phyloP scores from a whole-genome alignment of 306 rosid species.

The Pterocarpus santalinus region DNA sequence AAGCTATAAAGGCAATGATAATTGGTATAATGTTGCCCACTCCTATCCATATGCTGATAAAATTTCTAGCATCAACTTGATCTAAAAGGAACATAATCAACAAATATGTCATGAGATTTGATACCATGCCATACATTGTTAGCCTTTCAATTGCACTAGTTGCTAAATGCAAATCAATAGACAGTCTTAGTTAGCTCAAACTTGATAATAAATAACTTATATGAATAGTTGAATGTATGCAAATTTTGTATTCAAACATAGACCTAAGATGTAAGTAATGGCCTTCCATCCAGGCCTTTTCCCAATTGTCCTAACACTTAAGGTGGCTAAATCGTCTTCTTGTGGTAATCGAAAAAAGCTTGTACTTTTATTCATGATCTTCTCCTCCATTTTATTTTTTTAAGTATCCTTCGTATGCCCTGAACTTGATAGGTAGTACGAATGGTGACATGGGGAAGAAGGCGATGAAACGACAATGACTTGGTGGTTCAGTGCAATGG shows the following conservation, averaged over 20 bases:
- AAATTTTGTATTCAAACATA: background rate
- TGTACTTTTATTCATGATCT: no score
- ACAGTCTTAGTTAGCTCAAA: no score
- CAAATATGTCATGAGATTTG: conserved; percentile 49
- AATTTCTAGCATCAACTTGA: conserved; percentile 50
- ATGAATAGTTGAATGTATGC: no score
- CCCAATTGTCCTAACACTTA: background rate
- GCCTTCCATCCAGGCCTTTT: conserved; percentile 44
- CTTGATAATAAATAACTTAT: no score
- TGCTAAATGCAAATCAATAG: conserved; percentile 17
- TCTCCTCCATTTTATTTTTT: no score
- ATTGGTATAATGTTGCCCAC: conserved; percentile 24
- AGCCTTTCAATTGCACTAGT: conserved; percentile 46
- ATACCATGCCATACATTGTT: conserved; percentile 32
- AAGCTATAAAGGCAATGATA: conserved; percentile 45
- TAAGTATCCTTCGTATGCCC: no score
- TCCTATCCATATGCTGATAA: conserved; percentile 14
- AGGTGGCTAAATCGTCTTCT: background rate
- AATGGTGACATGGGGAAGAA: no score
- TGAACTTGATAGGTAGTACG: no score
- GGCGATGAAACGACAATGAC: no score
- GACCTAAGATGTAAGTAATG: conserved; percentile 42
- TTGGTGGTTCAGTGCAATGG: no score
- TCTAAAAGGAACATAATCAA: conserved; percentile 37
- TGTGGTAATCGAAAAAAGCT: background rate